Base-by-base conservation (phyloP, 2,329 filamentous ascomycete genomes). In the Colletotrichum liaoningense region DNA sequence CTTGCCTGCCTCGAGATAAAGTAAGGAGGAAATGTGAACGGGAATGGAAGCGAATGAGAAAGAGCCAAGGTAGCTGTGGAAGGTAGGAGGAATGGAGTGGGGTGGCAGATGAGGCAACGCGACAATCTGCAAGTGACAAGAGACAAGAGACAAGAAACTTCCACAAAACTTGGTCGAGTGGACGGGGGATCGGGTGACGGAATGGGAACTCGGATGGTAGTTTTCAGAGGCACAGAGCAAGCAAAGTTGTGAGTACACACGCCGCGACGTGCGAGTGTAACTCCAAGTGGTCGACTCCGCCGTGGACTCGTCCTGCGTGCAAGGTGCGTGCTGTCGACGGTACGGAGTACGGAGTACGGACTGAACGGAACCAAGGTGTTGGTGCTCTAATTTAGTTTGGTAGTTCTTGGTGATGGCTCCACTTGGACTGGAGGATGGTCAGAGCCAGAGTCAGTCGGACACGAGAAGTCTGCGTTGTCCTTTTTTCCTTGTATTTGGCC, bases 331-430 rank as follows among this genome's bases (percentile, higher is more conserved):
- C 62, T 46, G 4, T 30, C n/a, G 24, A 46, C 62, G 28, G 28
- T 16, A 26, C 59, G 38, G 38, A 42, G 35, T 42, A 42, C 35
- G 35, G 35, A 38, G 35, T 42, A 42, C 14, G 59, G 46, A 56
- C 54, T 63, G 33, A 24, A 62, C 65, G 66, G 55, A 19, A 60
- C 70, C 66, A 33, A 69, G 38, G 26, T 22, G 42, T 69, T 59
- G 58, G 59, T 30, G 66, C 55, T 68, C 55, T 69, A 65, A 35
- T 64, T 63, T 63, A 38, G 28, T 35, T 63, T 26, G 33, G 28
- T 35, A n/a, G 42, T 49, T 49, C 42, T 59, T 60, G 30, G 38
- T 26, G 42, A 46, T 24, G 68, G 56, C 42, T 57, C 68, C 63
- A 71, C 68, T 60, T 33, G 26, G 54, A 28, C 58, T 56, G 55